Percentiles rank a stretch among this genome's conserved stretches.
phyloP scores from a whole-genome alignment of 225 moss, liverwort and hornwort genomes.

The Polytrichum commune region DNA sequence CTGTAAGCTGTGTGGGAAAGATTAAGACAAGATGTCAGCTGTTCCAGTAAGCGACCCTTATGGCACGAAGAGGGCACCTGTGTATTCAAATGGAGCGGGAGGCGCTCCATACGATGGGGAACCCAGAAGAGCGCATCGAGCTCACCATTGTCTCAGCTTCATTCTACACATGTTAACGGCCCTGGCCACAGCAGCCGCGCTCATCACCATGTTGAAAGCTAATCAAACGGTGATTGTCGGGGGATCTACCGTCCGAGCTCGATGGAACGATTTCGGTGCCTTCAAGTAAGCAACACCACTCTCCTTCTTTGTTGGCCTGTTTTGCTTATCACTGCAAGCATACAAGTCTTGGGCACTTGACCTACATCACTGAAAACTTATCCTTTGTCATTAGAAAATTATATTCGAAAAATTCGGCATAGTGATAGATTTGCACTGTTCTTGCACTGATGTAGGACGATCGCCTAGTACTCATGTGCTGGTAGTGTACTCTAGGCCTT shows the following conservation, averaged over 20 bases:
- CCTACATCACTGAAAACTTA: too few relatives aligned
- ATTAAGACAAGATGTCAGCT: too few relatives aligned
- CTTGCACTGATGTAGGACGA: too few relatives aligned
- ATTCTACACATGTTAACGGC: conserved; percentile 42
- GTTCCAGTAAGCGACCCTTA: neutral
- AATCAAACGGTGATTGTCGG: neutral
- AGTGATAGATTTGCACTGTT: too few relatives aligned
- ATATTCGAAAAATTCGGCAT: too few relatives aligned
- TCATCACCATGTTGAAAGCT: conserved; percentile 28
- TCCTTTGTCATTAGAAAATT: too few relatives aligned
- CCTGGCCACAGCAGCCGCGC: conserved; percentile 36
- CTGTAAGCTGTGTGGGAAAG: too few relatives aligned
- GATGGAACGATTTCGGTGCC: conserved; percentile 7
- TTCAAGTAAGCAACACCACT: conserved; percentile 22
- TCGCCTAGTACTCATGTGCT: too few relatives aligned
- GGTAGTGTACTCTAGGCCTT: too few relatives aligned
- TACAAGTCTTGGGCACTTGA: too few relatives aligned
- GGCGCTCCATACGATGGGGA: conserved; percentile 21
- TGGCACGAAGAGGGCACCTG: conserved; percentile 15
- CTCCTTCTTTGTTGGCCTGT: neutral
- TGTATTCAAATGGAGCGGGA: conserved; percentile 9
- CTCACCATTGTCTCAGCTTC: conserved; percentile 20
- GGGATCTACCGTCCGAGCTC: neutral
- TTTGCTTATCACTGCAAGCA: neutral
- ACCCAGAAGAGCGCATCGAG: conserved; percentile 23